phyloP scores from a whole-genome alignment of 345 rosid species.

The Luvunga scandens region DNA sequence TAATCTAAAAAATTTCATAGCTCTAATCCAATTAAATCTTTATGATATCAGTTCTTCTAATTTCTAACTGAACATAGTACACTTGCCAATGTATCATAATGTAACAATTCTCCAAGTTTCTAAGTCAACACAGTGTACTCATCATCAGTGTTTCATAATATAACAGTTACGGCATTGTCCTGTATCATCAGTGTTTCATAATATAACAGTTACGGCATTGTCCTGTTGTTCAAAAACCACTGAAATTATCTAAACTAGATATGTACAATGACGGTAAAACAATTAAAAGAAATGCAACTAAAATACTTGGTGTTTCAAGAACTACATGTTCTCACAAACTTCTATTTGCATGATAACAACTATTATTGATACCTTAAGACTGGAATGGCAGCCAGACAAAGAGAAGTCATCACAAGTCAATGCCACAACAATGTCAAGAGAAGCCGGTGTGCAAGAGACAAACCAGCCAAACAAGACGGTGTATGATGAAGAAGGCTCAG shows the following conservation, averaged over 20 bases:
- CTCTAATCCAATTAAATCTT: background rate
- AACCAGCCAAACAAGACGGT: constrained; percentile 75
- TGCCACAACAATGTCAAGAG: constrained; percentile 73
- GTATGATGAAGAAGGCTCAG: constrained; percentile 22
- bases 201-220: background rate
- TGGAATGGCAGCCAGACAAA: constrained; percentile 28
- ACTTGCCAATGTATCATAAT: too few relatives aligned
- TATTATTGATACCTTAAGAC: constrained; percentile 45
- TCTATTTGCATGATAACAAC: background rate
- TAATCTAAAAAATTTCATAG: background rate
- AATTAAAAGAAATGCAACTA: background rate
- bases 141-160: background rate
- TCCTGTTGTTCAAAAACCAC: too few relatives aligned
- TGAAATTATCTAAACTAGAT: too few relatives aligned
- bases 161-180: background rate
- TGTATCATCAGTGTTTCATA: background rate
- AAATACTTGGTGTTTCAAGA: background rate
- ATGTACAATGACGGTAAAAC: background rate
- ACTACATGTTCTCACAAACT: background rate
- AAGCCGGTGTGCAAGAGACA: constrained; percentile 44
- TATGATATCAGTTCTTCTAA: background rate
- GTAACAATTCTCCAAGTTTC: too few relatives aligned
- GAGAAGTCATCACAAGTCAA: constrained; percentile 34
- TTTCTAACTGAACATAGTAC: background rate
- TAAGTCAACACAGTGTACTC: too few relatives aligned